phyloP scores from a whole-genome alignment of 805 yeast genomes.

The Tetrapisispora taiwanensis region DNA sequence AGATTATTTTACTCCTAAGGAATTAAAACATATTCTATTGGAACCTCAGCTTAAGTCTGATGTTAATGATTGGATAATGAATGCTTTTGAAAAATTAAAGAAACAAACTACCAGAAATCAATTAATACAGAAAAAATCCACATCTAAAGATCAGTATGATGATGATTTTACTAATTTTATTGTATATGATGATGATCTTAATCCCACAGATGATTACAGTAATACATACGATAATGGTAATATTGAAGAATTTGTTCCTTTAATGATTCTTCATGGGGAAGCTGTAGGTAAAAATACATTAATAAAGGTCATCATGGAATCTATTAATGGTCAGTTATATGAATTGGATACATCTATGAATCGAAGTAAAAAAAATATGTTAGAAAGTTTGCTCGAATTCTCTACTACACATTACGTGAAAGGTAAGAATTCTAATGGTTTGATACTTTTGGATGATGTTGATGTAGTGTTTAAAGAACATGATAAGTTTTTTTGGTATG shows the following conservation, averaged over 20 bases:
- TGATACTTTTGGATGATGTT: slow-evolving; percentile 77
- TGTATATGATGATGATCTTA: slow-evolving; percentile 21
- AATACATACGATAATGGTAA: slow-evolving; percentile 3
- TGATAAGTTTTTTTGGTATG: slow-evolving; percentile 75
- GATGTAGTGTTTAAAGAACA: slow-evolving; percentile 65
- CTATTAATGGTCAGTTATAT: slow-evolving; percentile 59
- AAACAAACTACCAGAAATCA: slow-evolving; percentile 28
- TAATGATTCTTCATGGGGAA: slow-evolving; percentile 56
- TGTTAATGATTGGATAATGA: slow-evolving; percentile 26
- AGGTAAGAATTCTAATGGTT: slow-evolving; percentile 39
- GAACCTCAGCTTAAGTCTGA: slow-evolving; percentile 13
- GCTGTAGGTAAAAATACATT: slow-evolving; percentile 77
- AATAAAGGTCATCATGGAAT: slow-evolving; percentile 55
- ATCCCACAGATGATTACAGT: background rate
- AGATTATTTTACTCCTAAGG: slow-evolving; percentile 23
- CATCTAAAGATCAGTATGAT: slow-evolving; percentile 8
- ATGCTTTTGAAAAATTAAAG: slow-evolving; percentile 29
- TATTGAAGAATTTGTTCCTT: slow-evolving; percentile 40
- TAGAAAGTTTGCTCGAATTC: slow-evolving; percentile 58
- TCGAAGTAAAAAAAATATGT: slow-evolving; percentile 63
- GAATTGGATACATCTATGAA: slow-evolving; percentile 71
- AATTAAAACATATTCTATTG: slow-evolving; percentile 24
- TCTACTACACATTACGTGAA: slow-evolving; percentile 78
- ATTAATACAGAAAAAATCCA: slow-evolving; percentile 15
- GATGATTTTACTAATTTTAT: slow-evolving; percentile 28